Evolutionary conservation across 192 early-diverging fungal genomes (phyloP), one percentile per base, ranked within the genome.

Genomic region (Haplosporangium gracile): DNA sequence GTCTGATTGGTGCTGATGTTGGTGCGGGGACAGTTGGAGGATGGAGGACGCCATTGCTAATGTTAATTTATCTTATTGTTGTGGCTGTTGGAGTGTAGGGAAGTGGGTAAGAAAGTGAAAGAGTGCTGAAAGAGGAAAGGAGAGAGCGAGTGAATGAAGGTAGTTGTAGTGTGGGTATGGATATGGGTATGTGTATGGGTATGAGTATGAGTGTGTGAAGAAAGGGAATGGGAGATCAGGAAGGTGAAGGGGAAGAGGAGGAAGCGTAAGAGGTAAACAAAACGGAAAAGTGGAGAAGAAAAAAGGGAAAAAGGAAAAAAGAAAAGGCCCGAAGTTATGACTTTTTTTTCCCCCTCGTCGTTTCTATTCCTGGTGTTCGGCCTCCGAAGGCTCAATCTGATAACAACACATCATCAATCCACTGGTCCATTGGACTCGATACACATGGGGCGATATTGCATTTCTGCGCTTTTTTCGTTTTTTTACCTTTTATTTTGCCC

Each of bases 41-140:
- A 78, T 85, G 13, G 82, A 85, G 45, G 82, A 79, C 18, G 82
- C 49, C 82, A 85, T 85, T 76, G n/a, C 26, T 3, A 7, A 13
- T 51, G n/a, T 10, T 24, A 13, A 42, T 65, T 47, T 10, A 1
- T 29, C 42, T 49, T 24, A 32, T 15, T 32, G 34, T 70, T 20
- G 18, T 70, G 57, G 47, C 38, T 78, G 76, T 49, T 45, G 68
- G 38, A 49, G 43, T 36, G 40, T 47, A 36, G n/a, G 29, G n/a
- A 6, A 74, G 34, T 36, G 7, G 4, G 16, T 24, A 11, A 20
- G 51, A 68, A 24, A 18, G 63, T 4, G 32, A 68, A 43, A 68
- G 36, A 39, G 39, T 38, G 40, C 20, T 22, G 74, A 39, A 65
- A 32, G 65, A 32, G 76, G 76, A 38, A 43, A 39, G 29, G n/a